Conservation (phyloP, 148 eudicot genomes). For the Suaeda aralocaspica region DNA sequence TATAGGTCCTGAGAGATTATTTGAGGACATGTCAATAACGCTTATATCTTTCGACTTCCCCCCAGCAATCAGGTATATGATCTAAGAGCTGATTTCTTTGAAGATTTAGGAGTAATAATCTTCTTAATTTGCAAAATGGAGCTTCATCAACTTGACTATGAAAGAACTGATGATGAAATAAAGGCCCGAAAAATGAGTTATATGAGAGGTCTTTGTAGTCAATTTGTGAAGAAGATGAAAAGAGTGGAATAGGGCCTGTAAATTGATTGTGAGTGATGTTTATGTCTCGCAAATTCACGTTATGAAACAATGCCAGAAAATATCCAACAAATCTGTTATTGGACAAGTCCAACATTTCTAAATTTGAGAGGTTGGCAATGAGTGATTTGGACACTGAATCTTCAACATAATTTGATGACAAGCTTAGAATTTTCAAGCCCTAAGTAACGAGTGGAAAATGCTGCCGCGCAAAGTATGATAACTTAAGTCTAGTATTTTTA, state of each 20-base stretch:
- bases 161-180: background rate
- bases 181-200: background rate
- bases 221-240: background rate
- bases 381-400: background rate
- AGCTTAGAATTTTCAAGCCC: background rate
- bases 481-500: background rate
- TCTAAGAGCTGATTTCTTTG: slow-evolving; percentile 24
- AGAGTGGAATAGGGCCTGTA: background rate
- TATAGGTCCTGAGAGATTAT: slow-evolving; percentile 33
- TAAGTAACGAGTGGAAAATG: background rate
- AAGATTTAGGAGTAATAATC: slow-evolving; percentile 1
- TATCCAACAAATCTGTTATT: slow-evolving; percentile 14
- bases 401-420: slow-evolving; percentile 12
- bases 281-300: background rate
- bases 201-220: slow-evolving; percentile 10
- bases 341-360: slow-evolving; percentile 8
- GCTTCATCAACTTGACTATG: background rate
- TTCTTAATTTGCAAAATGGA: slow-evolving; percentile 4
- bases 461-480: background rate
- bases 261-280: slow-evolving; percentile 15
- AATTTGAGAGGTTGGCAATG: slow-evolving; percentile 27
- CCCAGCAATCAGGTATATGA: slow-evolving; percentile 29
- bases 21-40: slow-evolving; percentile 29
- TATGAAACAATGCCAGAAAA: slow-evolving; percentile 1
- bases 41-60: background rate